Percentiles rank a stretch among this genome's conserved stretches.
Evolutionary conservation across 495 filamentous ascomycete species (phyloP).

Genomic region (Neohortaea acidophila): DNA sequence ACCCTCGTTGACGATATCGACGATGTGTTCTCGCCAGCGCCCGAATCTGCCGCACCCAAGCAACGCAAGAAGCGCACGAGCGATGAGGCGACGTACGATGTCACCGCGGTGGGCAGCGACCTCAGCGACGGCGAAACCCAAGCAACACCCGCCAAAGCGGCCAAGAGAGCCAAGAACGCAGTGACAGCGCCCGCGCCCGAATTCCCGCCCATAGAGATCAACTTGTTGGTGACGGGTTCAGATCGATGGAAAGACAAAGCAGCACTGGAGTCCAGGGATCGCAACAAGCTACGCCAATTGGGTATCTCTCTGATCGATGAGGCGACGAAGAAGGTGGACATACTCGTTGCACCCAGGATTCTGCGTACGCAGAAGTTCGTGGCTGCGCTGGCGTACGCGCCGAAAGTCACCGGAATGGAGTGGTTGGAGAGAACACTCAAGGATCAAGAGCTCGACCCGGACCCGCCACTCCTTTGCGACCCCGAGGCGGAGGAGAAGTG

Average conservation of each 20-base stretch:
- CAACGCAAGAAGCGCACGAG: slow-evolving; percentile 15
- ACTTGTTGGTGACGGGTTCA: slow-evolving; percentile 63
- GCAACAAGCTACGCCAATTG: slow-evolving; percentile 70
- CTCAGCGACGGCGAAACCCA: slow-evolving; percentile 24
- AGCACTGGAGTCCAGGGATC: slow-evolving; percentile 57
- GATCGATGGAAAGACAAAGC: slow-evolving; percentile 56
- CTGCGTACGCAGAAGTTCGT: slow-evolving; percentile 90
- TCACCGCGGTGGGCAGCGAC: slow-evolving; percentile 42
- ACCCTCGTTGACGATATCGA: slow-evolving; percentile 26
- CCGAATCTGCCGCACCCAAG: slow-evolving; percentile 9
- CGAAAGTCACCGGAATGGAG: slow-evolving; percentile 54
- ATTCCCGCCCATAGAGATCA: slow-evolving; percentile 44
- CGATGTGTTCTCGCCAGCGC: slow-evolving; percentile 9
- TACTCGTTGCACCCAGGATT: slow-evolving; percentile 74
- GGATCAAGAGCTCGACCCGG: slow-evolving; percentile 31
- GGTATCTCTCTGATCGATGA: slow-evolving; percentile 60
- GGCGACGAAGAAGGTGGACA: slow-evolving; percentile 58
- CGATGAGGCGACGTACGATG: slow-evolving; percentile 39
- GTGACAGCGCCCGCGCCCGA: slow-evolving; percentile 19
- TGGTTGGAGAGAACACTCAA: slow-evolving; percentile 64
- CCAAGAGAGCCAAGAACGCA: slow-evolving; percentile 36
- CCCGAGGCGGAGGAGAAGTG: slow-evolving; percentile 52
- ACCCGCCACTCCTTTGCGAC: slow-evolving; percentile 40
- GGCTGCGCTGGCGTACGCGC: slow-evolving; percentile 61
- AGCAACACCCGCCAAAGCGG: slow-evolving; percentile 32